phyloP scores from a whole-genome alignment of 2,329 filamentous ascomycete genomes.

The Botrytis deweyae region DNA sequence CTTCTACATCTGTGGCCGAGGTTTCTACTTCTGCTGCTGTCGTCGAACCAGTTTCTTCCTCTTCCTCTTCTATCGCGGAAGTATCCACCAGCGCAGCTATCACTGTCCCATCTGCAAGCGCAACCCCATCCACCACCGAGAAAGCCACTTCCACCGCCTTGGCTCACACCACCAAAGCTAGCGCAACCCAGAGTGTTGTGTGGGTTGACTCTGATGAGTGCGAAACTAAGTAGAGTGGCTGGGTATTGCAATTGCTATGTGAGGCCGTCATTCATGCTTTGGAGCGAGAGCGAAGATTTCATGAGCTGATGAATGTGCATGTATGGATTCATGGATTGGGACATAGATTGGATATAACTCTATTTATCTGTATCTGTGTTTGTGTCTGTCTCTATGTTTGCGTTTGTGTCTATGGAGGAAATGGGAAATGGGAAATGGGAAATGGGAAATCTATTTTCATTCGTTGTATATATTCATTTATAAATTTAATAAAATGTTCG shows the following conservation, averaged over 20 bases:
- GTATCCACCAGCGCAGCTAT: too few relatives aligned
- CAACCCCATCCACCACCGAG: too few relatives aligned
- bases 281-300: not conserved
- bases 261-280: not conserved
- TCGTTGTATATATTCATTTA: not conserved
- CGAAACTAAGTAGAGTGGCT: not conserved
- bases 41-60: not conserved
- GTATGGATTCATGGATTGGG: not conserved
- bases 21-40: not conserved
- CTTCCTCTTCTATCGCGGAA: too few relatives aligned
- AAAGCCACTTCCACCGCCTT: too few relatives aligned
- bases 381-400: not conserved
- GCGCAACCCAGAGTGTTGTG: not conserved
- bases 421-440: not conserved
- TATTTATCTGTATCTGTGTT: not conserved
- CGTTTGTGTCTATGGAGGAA: too few relatives aligned
- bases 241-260: not conserved
- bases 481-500: not conserved
- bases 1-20: not conserved
- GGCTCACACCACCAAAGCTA: too few relatives aligned
- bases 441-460: not conserved
- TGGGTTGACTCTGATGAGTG: slow-evolving; percentile 15
- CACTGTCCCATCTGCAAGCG: too few relatives aligned
- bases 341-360: not conserved
- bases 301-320: not conserved